A percentile compares a stretch with the other conserved stretches of the same genome.
Conservation (phyloP, 177 flowering plant genomes). For the Telopea speciosissima region DNA sequence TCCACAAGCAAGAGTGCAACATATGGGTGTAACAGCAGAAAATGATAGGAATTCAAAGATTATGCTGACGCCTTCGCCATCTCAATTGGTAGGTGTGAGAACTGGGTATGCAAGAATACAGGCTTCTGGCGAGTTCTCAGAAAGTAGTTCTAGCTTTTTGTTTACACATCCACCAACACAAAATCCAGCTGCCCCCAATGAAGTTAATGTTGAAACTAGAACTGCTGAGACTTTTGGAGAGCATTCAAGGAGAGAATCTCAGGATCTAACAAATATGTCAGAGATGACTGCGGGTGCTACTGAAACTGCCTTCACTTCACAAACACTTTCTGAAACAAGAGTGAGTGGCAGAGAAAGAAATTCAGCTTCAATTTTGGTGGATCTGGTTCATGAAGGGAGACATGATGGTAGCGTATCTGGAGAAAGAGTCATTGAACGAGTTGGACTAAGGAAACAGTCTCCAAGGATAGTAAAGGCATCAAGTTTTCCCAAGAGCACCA, state of each 20-base stretch:
- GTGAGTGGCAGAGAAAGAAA: slow-evolving; percentile 18
- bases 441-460: slow-evolving; percentile 14
- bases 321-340: slow-evolving; percentile 12
- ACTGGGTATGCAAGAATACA: slow-evolving; percentile 17
- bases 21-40: slow-evolving; percentile 7
- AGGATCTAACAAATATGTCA: slow-evolving; percentile 18
- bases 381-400: slow-evolving; percentile 21
- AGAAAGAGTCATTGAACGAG: slow-evolving; percentile 15
- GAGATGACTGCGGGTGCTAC: slow-evolving; percentile 12
- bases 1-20: slow-evolving; percentile 15
- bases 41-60: slow-evolving; percentile 24
- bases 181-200: slow-evolving; percentile 13
- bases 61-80: slow-evolving; percentile 34
- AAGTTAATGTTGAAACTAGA: slow-evolving; percentile 20
- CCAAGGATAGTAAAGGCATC: slow-evolving; percentile 11
- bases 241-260: slow-evolving; percentile 24
- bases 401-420: slow-evolving; percentile 14
- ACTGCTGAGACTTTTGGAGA: slow-evolving; percentile 21
- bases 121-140: slow-evolving; percentile 22
- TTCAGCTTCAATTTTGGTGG: slow-evolving; percentile 7
- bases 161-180: slow-evolving; percentile 14
- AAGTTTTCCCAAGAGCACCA: slow-evolving; percentile 14
- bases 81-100: slow-evolving; percentile 31
- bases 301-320: slow-evolving; percentile 19
- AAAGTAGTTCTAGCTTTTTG: slow-evolving; percentile 20